Evolutionary conservation across 495 filamentous ascomycete genomes (phyloP).

Genomic region (Neurospora sp.): DNA sequence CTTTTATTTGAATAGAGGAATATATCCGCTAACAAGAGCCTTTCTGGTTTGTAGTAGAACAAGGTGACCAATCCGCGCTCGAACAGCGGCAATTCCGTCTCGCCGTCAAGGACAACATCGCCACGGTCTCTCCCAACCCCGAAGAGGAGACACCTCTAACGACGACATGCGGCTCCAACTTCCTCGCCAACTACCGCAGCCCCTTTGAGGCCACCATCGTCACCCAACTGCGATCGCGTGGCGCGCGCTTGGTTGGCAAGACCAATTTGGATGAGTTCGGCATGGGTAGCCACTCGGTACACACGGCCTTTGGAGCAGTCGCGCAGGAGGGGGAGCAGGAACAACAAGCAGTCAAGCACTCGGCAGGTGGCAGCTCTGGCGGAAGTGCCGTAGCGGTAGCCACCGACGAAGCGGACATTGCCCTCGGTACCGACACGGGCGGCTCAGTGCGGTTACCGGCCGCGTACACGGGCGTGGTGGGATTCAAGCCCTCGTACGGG

Average conservation of each 20-base stretch:
- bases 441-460: conserved; percentile 88
- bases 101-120: conserved; percentile 87
- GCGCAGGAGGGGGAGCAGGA: conserved; percentile 11
- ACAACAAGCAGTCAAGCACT: conserved; percentile 37
- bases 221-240: conserved; percentile 47
- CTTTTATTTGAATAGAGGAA: neutral
- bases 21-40: neutral
- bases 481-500: conserved; percentile 78
- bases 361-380: conserved; percentile 86
- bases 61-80: neutral
- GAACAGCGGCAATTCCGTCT: conserved; percentile 28
- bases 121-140: conserved; percentile 38
- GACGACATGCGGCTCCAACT: conserved; percentile 75
- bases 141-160: conserved; percentile 26
- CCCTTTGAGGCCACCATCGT: conserved; percentile 86
- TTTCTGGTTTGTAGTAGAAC: neutral
- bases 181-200: conserved; percentile 56
- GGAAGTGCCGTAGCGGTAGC: conserved; percentile 86
- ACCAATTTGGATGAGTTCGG: conserved; percentile 97
- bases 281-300: conserved; percentile 84
- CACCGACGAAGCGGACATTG: conserved; percentile 57
- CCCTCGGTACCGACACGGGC: conserved; percentile 90
- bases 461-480: conserved; percentile 76
- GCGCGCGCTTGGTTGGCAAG: conserved; percentile 62
- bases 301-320: conserved; percentile 65